A percentile compares a stretch with the other conserved stretches of the same genome.
These are phyloP conservation scores for Rheum nobile DNA, from an alignment of 148 eudicot species.

Conservation along the genomic window DNA sequence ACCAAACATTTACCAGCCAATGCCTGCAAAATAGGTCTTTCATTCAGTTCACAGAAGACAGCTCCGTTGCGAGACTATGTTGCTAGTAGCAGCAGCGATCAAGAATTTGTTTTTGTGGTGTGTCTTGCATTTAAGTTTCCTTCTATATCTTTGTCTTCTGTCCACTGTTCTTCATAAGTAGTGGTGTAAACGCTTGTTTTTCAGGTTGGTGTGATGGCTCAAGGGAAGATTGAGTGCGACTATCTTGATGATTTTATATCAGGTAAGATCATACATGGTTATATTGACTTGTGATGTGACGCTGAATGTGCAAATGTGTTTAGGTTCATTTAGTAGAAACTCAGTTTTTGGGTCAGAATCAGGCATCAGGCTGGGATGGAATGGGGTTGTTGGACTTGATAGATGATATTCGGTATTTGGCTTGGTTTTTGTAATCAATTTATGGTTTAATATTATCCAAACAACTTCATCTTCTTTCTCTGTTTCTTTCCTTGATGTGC, in stretches of 20 bases:
- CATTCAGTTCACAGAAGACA: not conserved
- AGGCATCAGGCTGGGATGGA: no score
- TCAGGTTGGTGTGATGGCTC: constrained; percentile 5
- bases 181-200: not conserved
- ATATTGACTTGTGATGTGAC: no score
- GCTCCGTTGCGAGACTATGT: not conserved
- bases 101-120: not conserved
- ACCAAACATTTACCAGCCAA: not conserved
- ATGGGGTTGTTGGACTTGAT: no score
- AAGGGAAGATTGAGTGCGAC: not conserved
- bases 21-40: not conserved
- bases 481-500: no score
- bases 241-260: not conserved
- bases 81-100: not conserved
- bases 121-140: not conserved
- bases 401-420: no score
- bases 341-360: no score
- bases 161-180: not conserved
- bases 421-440: no score
- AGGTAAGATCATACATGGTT: not conserved
- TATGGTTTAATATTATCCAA: no score
- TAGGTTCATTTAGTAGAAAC: no score
- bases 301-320: no score
- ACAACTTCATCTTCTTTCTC: no score
- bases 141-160: not conserved